A percentile compares a stretch with the other conserved stretches of the same genome.
Evolutionary conservation across 768 basidiomycete genomes (phyloP).

Genomic region (Pseudohyphozyma bogoriensis): DNA sequence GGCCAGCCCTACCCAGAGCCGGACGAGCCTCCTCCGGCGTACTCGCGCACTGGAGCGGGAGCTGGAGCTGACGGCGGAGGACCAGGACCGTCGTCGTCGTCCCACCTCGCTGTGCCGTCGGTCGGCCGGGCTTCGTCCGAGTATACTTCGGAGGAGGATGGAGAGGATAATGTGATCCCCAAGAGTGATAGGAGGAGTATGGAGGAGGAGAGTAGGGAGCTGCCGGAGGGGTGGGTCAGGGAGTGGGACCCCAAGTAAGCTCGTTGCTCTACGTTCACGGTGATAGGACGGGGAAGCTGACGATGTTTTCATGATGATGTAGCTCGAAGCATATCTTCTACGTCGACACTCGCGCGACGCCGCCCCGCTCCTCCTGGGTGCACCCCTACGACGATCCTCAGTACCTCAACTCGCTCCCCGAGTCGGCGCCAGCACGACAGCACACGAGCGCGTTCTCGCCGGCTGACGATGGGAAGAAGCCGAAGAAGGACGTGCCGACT

Average conservation of each 20-base stretch:
- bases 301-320: background rate
- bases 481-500: no score
- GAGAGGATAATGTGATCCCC: background rate
- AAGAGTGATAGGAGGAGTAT: background rate
- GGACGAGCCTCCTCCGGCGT: conserved; percentile 13
- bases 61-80: background rate
- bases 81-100: background rate
- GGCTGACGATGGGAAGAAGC: no score
- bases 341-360: conserved; percentile 30
- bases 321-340: conserved; percentile 29
- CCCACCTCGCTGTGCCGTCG: background rate
- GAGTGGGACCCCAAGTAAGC: conserved; percentile 28
- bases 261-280: no score
- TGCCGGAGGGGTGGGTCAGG: conserved; percentile 31
- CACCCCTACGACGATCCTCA: background rate
- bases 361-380: conserved; percentile 33
- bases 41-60: background rate
- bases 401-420: background rate
- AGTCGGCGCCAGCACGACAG: background rate
- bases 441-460: no score
- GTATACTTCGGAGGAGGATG: conserved; percentile 6
- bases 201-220: conserved; percentile 23
- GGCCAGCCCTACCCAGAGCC: background rate
- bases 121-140: background rate
- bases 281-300: background rate